Evolutionary conservation across 805 yeast species (phyloP).

Genomic region (Candida takata): DNA sequence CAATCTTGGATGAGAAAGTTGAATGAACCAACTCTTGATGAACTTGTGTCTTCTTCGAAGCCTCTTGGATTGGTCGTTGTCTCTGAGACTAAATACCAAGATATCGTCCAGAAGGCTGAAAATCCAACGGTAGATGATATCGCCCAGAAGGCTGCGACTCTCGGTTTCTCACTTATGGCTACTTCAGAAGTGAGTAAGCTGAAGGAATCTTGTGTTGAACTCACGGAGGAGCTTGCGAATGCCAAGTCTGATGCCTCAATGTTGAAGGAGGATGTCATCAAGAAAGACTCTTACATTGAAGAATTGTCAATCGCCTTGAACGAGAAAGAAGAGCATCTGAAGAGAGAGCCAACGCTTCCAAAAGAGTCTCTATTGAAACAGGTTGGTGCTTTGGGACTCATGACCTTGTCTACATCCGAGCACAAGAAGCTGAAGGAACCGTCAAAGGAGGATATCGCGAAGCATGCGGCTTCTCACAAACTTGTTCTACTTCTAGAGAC

Average conservation of each 20-base stretch:
- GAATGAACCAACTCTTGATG: slow-evolving; percentile 15
- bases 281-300: slow-evolving; percentile 12
- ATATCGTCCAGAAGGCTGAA: slow-evolving; percentile 14
- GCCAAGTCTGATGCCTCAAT: slow-evolving; percentile 2
- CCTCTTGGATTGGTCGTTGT: slow-evolving; percentile 6
- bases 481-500: slow-evolving; percentile 13
- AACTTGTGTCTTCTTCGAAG: slow-evolving; percentile 3
- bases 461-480: slow-evolving; percentile 8
- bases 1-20: slow-evolving; percentile 12
- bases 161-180: slow-evolving; percentile 16
- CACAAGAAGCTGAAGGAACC: slow-evolving; percentile 8
- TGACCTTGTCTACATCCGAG: slow-evolving; percentile 8
- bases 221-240: slow-evolving; percentile 4
- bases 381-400: slow-evolving; percentile 10
- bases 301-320: slow-evolving; percentile 6
- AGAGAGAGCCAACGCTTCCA: slow-evolving; percentile 11
- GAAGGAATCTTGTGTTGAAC: slow-evolving; percentile 1
- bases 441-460: slow-evolving; percentile 3
- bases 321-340: slow-evolving; percentile 10
- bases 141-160: slow-evolving; percentile 10
- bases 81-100: slow-evolving; percentile 6
- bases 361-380: slow-evolving; percentile 11
- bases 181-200: slow-evolving; percentile 3
- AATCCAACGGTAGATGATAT: slow-evolving; percentile 23
- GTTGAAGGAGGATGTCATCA: slow-evolving; percentile 7